Evolutionary conservation across 1,284 basidiomycete species (phyloP), one percentile per base, ranked within the genome.

Genomic region (Apiotrichum sp.): DNA sequence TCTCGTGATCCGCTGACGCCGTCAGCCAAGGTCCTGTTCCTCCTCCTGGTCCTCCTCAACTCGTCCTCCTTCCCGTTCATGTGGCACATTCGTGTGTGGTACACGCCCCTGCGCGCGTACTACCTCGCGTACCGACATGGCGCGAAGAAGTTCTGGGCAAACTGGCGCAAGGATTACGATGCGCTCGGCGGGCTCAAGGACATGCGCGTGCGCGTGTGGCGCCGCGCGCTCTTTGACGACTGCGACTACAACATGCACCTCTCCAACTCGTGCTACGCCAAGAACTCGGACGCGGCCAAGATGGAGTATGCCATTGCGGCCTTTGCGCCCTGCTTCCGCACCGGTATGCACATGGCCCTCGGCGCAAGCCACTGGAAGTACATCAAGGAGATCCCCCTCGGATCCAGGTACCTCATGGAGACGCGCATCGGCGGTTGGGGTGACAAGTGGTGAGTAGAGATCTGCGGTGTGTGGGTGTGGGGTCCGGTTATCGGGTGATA

Each of bases 371-470:
- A 89, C 69, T 89, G 82, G 70, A 78, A 82, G 59, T 91, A 86
- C 73, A 74, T 89, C 48, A 83, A 83, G 45, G 89, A 93, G 76
- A 89, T 93, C 44, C 84, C 88, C 0, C 83, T 89, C 47, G 77
- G 88, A 13, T 69, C 81, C 2, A 72, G 73, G 6, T 93, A 89
- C 65, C 83, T 89, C 71, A 81, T 92, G 38, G 80, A 86, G 52
- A 72, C 83, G n/a, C 79, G 74, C 35, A 74, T 87, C 14, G 85
- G 78, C 4, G 80, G 83, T 3, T 93, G 88, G 88, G 89, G 90
- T 58, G 78, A 85, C 50, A 93, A 93, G 82, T 92, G 89, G 89
- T 89, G 62, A 64, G 83, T 73, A 29, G 13, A 7, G 3, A 14
- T 3, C 29, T 3, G 42, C 22, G 16, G 11, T n/a, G 41, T 6